Conservation (phyloP, 2,329 filamentous ascomycete species). For the Aureobasidium pullulans region DNA sequence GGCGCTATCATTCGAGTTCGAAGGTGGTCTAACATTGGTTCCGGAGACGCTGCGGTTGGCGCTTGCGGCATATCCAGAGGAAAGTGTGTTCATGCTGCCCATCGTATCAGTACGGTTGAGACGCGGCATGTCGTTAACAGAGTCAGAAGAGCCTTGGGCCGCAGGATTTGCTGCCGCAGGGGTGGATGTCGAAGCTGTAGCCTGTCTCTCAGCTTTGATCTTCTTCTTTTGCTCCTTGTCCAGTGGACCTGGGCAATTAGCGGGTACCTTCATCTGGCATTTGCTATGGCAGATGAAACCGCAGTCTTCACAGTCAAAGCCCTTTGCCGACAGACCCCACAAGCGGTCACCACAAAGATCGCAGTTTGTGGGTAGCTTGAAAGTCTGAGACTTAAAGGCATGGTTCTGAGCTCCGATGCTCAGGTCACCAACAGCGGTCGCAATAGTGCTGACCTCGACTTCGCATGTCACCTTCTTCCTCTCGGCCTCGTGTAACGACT, state of each 20-base stretch:
- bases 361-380: conserved; percentile 98
- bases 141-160: conserved; percentile 16
- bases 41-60: conserved; percentile 70
- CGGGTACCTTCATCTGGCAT: conserved; percentile 97
- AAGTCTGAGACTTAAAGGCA: conserved; percentile 97
- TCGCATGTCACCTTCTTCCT: conserved; percentile 79
- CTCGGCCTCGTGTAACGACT: conserved; percentile 76
- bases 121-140: conserved; percentile 51
- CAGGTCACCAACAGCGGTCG: conserved; percentile 82
- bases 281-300: conserved; percentile 98
- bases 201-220: conserved; percentile 78
- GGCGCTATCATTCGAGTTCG: conserved; percentile 38
- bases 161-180: conserved; percentile 15
- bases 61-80: conserved; percentile 77
- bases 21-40: conserved; percentile 29
- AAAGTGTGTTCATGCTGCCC: conserved; percentile 65
- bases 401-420: conserved; percentile 90
- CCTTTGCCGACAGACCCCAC: conserved; percentile 94
- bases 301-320: conserved; percentile 91
- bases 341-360: conserved; percentile 94
- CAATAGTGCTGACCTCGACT: conserved; percentile 88
- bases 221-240: conserved; percentile 94
- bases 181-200: conserved; percentile 54
- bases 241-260: conserved; percentile 89
- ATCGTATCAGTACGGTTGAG: conserved; percentile 80